Evolutionary conservation across 805 yeast genomes (phyloP).

Genomic region (Pichia scutulata): DNA sequence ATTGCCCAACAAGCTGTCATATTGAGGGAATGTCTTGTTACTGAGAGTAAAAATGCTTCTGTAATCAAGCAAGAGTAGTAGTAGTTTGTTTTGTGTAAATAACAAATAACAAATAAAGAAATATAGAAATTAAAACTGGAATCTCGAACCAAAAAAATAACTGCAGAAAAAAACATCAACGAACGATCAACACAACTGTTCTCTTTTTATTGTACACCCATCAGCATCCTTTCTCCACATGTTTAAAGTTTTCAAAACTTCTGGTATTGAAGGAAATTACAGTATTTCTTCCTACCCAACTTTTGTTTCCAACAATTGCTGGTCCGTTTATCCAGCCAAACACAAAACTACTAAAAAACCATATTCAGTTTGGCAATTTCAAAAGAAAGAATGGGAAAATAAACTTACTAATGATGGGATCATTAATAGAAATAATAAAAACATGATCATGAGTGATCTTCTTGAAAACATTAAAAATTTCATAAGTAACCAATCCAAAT

Average conservation of each 20-base stretch:
- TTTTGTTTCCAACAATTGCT: conserved; percentile 62
- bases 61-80: background rate
- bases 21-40: conserved; percentile 62
- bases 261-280: conserved; percentile 62
- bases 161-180: background rate
- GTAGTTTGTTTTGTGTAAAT: background rate
- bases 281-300: conserved; percentile 63
- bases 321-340: conserved; percentile 84
- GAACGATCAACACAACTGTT: background rate
- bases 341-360: conserved; percentile 50
- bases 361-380: conserved; percentile 83
- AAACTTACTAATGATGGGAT: conserved; percentile 44
- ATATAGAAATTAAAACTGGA: background rate
- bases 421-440: conserved; percentile 40
- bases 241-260: conserved; percentile 46
- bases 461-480: conserved; percentile 61
- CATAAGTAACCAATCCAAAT: conserved; percentile 62
- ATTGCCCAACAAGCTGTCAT: conserved; percentile 74
- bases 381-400: conserved; percentile 65
- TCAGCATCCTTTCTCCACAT: conserved; percentile 19
- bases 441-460: conserved; percentile 48
- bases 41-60: background rate
- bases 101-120: background rate
- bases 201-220: background rate
- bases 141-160: background rate